phyloP scores from a whole-genome alignment of 108 stramenopile species.

The Cyclotella kingstonii region DNA sequence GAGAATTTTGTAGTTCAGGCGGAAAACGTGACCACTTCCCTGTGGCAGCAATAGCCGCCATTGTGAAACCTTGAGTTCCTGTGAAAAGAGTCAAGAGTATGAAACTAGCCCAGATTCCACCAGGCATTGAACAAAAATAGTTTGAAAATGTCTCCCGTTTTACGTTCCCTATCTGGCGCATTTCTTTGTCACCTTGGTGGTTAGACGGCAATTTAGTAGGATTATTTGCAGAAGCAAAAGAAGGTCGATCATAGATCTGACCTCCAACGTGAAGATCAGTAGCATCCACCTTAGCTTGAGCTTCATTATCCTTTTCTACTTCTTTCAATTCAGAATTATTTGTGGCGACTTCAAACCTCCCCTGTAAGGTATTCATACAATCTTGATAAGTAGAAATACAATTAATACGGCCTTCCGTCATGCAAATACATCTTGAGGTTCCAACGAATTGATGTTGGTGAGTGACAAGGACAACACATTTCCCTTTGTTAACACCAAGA shows the following conservation, averaged over 20 bases:
- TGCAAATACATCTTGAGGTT: constrained; percentile 63
- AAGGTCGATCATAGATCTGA: too few species aligned
- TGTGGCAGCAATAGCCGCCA: constrained; percentile 56
- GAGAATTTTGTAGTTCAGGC: constrained; percentile 47
- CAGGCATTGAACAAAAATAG: constrained; percentile 70
- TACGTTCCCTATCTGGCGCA: constrained; percentile 67
- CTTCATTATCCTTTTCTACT: constrained; percentile 10
- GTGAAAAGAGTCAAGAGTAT: constrained; percentile 56
- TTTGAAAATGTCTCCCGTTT: constrained; percentile 61
- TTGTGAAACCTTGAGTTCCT: constrained; percentile 55
- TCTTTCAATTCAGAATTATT: constrained; percentile 25
- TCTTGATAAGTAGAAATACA: constrained; percentile 69
- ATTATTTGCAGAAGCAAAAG: too few species aligned
- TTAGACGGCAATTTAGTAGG: too few species aligned
- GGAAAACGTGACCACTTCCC: constrained; percentile 68
- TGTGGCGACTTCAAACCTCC: constrained; percentile 29
- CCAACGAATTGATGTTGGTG: constrained; percentile 92
- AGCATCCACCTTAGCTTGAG: not conserved
- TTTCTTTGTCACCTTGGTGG: constrained; percentile 63
- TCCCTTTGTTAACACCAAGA: constrained; percentile 53
- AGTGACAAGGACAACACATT: constrained; percentile 85
- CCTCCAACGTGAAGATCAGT: not conserved
- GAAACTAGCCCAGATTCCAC: constrained; percentile 49
- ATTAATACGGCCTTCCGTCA: constrained; percentile 60
- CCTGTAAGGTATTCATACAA: constrained; percentile 60